Evolutionary conservation across 768 basidiomycete species (phyloP).

Genomic region (Boletus coccyginus): DNA sequence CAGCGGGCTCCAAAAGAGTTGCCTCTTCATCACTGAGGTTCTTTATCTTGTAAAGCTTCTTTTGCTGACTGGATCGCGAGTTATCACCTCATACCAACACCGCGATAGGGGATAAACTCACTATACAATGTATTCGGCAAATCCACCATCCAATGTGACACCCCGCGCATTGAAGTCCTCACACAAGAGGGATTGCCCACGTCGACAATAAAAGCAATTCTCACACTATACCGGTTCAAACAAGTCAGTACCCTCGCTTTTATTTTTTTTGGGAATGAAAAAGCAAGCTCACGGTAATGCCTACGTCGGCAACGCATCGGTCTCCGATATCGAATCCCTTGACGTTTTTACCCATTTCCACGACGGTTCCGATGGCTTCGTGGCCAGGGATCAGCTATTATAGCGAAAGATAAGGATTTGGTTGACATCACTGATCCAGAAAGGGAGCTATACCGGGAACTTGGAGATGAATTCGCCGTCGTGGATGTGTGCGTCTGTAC

Average conservation of each 20-base stretch:
- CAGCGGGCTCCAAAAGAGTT: constrained; percentile 84
- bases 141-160: constrained; percentile 79
- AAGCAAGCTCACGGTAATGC: constrained; percentile 52
- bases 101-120: constrained; percentile 34
- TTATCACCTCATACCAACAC: background rate
- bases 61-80: constrained; percentile 45
- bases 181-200: constrained; percentile 79
- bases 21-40: constrained; percentile 87
- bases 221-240: constrained; percentile 54
- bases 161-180: constrained; percentile 82
- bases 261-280: background rate
- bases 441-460: constrained; percentile 42
- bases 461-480: constrained; percentile 64
- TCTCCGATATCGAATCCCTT: constrained; percentile 75
- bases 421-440: constrained; percentile 21
- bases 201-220: constrained; percentile 83
- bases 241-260: background rate
- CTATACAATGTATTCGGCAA: constrained; percentile 88
- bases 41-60: constrained; percentile 84
- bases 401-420: constrained; percentile 7
- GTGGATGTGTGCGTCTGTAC: constrained; percentile 65
- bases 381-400: constrained; percentile 70
- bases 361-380: constrained; percentile 70
- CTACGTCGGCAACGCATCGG: constrained; percentile 81
- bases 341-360: constrained; percentile 77